Evolutionary conservation across 176 grass and related monocot genomes (phyloP), one percentile per base, ranked within the genome.

Genomic region (Ananas comosus): DNA sequence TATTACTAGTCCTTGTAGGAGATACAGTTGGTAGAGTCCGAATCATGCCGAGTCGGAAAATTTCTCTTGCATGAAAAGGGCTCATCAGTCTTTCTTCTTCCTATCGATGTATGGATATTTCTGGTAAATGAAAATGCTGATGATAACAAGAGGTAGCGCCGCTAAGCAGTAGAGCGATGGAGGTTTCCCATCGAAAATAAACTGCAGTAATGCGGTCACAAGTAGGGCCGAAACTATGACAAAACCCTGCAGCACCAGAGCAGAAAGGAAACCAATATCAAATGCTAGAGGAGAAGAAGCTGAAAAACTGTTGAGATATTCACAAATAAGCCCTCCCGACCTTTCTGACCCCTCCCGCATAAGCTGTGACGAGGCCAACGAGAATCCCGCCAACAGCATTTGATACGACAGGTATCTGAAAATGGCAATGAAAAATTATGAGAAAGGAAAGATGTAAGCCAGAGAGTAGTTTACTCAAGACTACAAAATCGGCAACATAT

Each of bases 121-220:
- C 76, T 99, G 94, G 84, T 93, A 99, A 77, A 99, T 88, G 82
- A 92, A 92, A 65, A 99, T 99, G 82, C 94, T 99, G 74, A 58
- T 63, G 51, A 77, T 85, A 24, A 93, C 94, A 57, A 99, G 87
- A 64, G 89, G 89, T 24, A 93, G 70, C 27, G 94, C 87, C 10
- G 81, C 69, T 10, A 99, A 67, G 78, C 94, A 99, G 59, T 93
- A 86, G 5, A 80, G 50, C 14, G 94, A 99, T 10, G 94, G 94
- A 2, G 75, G 86, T 77, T 93, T 88, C 51, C 94, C 87, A 56
- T 93, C 89, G 65, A 99, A 99, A 79, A 93, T 64, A 75, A 83
- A 91, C 33, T 93, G 87, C 50, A 99, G 74, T 11, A 91, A 61
- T 75, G 94, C 94, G 64, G 94, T 99, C 18, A 93, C 89, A 14